Evolutionary conservation across 495 filamentous ascomycete genomes (phyloP).

Genomic region (Penicillium canescens): DNA sequence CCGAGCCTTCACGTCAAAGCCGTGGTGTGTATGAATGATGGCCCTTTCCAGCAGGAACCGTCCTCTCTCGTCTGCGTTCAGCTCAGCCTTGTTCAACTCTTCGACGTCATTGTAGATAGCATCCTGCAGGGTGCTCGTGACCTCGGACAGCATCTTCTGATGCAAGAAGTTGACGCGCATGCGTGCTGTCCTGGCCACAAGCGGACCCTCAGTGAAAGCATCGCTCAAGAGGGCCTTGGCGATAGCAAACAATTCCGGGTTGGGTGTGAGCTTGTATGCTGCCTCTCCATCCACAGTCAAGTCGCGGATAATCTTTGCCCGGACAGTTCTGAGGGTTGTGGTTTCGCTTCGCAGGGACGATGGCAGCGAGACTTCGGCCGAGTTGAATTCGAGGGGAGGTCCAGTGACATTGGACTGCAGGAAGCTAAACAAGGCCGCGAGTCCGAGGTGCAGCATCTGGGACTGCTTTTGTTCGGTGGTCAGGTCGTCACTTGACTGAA

Average conservation of each 20-base stretch:
- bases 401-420: constrained; percentile 91
- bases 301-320: constrained; percentile 56
- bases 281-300: constrained; percentile 83
- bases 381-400: constrained; percentile 63
- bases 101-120: constrained; percentile 54
- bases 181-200: constrained; percentile 43
- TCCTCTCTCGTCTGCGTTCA: constrained; percentile 48
- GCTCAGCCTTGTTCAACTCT: constrained; percentile 41
- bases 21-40: constrained; percentile 80
- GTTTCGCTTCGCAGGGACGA: constrained; percentile 28
- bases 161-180: constrained; percentile 81
- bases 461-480: constrained; percentile 36
- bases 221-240: constrained; percentile 56
- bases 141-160: constrained; percentile 82
- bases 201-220: constrained; percentile 31
- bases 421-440: constrained; percentile 78
- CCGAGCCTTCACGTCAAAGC: constrained; percentile 73
- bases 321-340: constrained; percentile 35
- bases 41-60: constrained; percentile 79
- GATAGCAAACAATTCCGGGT: constrained; percentile 78
- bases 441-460: constrained; percentile 58
- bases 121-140: constrained; percentile 63
- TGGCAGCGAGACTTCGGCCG: constrained; percentile 58
- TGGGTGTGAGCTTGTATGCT: constrained; percentile 79
- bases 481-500: constrained; percentile 26